These are phyloP conservation scores for Torrubiella hemipterigena DNA, from an alignment of 2,329 filamentous ascomycete species.

Conservation along the genomic window DNA sequence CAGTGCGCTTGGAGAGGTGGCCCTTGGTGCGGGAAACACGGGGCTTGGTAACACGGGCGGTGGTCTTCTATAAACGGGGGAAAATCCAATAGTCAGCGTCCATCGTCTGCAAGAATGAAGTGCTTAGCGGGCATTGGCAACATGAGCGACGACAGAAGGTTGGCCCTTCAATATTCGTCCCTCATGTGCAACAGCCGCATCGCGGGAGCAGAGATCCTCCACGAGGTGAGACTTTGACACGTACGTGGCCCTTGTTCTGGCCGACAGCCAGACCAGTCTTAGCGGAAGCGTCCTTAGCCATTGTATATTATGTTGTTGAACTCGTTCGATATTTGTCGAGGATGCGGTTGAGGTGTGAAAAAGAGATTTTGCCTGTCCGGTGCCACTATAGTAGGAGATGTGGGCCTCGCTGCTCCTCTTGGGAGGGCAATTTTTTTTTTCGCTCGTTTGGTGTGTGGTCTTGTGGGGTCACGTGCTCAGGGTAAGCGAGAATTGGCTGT, in stretches of 20 bases:
- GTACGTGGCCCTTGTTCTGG: constrained; percentile 54
- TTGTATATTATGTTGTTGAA: constrained; percentile 23
- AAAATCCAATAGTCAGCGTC: constrained; percentile 41
- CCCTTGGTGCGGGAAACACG: constrained; percentile 83
- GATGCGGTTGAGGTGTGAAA: constrained; percentile 9
- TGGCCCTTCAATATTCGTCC: constrained; percentile 8
- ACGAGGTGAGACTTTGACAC: constrained; percentile 57
- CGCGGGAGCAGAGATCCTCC: constrained; percentile 53
- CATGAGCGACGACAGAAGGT: constrained; percentile 6
- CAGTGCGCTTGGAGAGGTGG: constrained; percentile 90
- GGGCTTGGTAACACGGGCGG: constrained; percentile 63
- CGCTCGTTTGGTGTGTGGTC: too few species aligned
- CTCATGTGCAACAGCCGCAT: constrained; percentile 11
- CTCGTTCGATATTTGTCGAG: constrained; percentile 14
- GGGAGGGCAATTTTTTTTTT: constrained; percentile 4
- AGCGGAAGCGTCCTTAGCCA: constrained; percentile 48
- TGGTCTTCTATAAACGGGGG: constrained; percentile 59
- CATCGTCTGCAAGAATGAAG: constrained; percentile 46
- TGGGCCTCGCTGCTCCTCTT: constrained; percentile 5
- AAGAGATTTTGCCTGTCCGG: too few species aligned
- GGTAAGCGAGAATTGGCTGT: constrained; percentile 10
- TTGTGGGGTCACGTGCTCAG: constrained; percentile 16
- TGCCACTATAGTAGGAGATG: too few species aligned
- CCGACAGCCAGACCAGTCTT: constrained; percentile 48
- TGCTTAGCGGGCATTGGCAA: too few species aligned